Evolutionary conservation across 805 yeast genomes (phyloP), one percentile per base, ranked within the genome.

Genomic region (Myxozyma monticola): DNA sequence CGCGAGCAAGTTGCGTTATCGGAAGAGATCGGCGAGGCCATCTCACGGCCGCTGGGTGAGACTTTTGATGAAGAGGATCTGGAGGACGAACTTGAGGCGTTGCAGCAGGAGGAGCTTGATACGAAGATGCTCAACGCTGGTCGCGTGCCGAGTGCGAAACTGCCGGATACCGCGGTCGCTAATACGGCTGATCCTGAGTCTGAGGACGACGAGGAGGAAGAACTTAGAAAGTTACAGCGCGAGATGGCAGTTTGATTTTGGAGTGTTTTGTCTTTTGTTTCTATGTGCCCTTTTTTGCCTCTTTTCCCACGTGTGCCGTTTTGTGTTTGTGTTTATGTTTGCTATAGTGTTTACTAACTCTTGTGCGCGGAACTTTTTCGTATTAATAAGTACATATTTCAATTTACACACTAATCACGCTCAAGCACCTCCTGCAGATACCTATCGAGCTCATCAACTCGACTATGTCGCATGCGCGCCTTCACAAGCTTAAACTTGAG

Each of bases 1-100:
- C 81, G 98, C 61, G 99, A 93, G 67, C 98, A 93, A 71, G 95
- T 91, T 45, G 96, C 91, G 63, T 75, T 88, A 63, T 86, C 96
- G 37, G 96, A 89, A 60, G 99, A 93, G 74, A 89, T 93, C 48
- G 84, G 95, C 42, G 96, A 93, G 50, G 98, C 99, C 34, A 89
- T 93, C 51, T 85, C 96, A 42, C 81, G 96, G 71, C 96, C 99
- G 4, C 78, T 93, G 59, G 95, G 95, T 48, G 76, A 76, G 44
- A 35, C 49, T 20, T 38, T 43, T 26, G 83, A 78, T 59, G 74
- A 83, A 28, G 96, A 87, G 65, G 95, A 88, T 62, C 96, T 89
- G 62, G 99, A 93, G 69, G 96, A 90, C 60, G 99, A 93, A 70
- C 79, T 93, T 67, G 95, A 88, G 51, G 85, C 82, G 48, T 74